Percentiles rank a stretch among this genome's conserved stretches.
Evolutionary conservation across 2,329 filamentous ascomycete species (phyloP).

Genomic region (Xylaria sp.): DNA sequence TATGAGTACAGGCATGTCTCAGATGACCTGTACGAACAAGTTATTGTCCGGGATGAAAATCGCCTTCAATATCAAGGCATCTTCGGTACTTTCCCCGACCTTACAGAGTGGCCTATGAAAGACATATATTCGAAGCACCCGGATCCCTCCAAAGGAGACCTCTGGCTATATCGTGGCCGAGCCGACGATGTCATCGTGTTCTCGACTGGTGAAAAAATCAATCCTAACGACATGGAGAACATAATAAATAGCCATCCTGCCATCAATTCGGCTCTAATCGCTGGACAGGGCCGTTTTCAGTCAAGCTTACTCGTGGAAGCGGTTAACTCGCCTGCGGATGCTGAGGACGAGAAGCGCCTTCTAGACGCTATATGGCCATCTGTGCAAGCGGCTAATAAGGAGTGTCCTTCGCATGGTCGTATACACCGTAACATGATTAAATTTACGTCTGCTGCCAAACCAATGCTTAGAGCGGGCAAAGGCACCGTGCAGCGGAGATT

Average conservation of each 20-base stretch:
- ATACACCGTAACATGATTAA: constrained; percentile 44
- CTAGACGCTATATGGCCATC: constrained; percentile 39
- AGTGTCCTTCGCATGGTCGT: constrained; percentile 34
- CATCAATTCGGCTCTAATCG: constrained; percentile 49
- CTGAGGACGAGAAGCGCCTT: constrained; percentile 24
- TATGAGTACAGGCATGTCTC: constrained; percentile 39
- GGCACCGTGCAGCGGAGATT: constrained; percentile 51
- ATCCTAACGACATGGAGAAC: constrained; percentile 52
- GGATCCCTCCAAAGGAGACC: constrained; percentile 48
- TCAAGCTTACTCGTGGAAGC: constrained; percentile 45
- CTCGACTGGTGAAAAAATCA: constrained; percentile 55
- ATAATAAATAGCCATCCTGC: constrained; percentile 46
- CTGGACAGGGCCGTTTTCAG: constrained; percentile 47
- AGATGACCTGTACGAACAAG: constrained; percentile 49
- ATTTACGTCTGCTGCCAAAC: constrained; percentile 45
- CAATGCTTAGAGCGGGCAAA: constrained; percentile 50
- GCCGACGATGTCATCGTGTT: constrained; percentile 50
- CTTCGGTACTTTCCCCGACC: constrained; percentile 41
- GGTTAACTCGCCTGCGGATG: constrained; percentile 1
- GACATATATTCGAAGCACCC: constrained; percentile 44
- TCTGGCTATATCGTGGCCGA: constrained; percentile 50
- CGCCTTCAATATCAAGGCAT: constrained; percentile 40
- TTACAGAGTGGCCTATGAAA: constrained; percentile 38
- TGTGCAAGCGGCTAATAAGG: constrained; percentile 31
- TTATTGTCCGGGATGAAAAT: constrained; percentile 46